These are phyloP conservation scores for Fomes fomentarius DNA, from an alignment of 1,284 basidiomycete genomes.

Conservation along the genomic window DNA sequence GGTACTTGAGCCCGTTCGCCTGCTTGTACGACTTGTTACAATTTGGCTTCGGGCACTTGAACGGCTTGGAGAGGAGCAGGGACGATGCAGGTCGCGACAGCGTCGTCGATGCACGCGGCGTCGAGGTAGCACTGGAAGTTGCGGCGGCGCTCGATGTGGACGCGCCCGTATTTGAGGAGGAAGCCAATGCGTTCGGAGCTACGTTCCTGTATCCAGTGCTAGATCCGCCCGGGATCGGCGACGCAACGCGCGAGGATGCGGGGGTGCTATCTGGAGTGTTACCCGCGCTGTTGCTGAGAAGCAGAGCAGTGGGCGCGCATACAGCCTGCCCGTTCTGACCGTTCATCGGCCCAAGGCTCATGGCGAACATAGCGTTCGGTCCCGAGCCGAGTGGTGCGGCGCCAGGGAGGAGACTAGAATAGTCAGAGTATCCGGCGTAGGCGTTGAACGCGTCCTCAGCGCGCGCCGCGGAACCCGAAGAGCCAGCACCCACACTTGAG, in stretches of 20 bases:
- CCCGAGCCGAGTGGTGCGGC: conserved; percentile 42
- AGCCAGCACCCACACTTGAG: conserved; percentile 15
- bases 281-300: conserved; percentile 47
- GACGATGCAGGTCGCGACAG: conserved; percentile 55
- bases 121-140: conserved; percentile 22
- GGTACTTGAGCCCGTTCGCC: conserved; percentile 96
- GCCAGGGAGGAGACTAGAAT: conserved; percentile 63
- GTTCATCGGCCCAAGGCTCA: conserved; percentile 28
- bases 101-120: conserved; percentile 47
- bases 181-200: conserved; percentile 23
- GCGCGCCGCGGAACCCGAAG: conserved; percentile 17
- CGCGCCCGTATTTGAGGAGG: conserved; percentile 20
- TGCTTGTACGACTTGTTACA: conserved; percentile 99
- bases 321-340: conserved; percentile 35
- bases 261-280: conserved; percentile 46
- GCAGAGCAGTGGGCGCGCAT: conserved; percentile 68
- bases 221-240: conserved; percentile 33
- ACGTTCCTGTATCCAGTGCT: conserved; percentile 28
- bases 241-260: conserved; percentile 45
- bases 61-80: conserved; percentile 79
- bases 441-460: conserved; percentile 41
- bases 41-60: conserved; percentile 94
- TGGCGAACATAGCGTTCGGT: conserved; percentile 32
- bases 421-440: conserved; percentile 62
- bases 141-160: conserved; percentile 23